Conservation (phyloP, 805 yeast species). For the Candida xyloterini region DNA sequence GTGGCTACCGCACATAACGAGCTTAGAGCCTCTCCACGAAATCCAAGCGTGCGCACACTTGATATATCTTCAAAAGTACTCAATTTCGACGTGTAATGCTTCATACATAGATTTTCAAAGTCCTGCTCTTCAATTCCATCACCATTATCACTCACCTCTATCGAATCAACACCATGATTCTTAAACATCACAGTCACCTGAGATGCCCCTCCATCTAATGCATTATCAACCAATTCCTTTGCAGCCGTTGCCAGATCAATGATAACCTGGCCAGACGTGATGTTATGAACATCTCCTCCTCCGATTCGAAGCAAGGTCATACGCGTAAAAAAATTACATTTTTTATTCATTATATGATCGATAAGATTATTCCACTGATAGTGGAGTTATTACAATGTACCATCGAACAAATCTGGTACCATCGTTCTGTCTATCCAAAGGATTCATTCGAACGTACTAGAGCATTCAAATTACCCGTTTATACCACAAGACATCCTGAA, state of each 20-base stretch:
- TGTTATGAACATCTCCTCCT: slow-evolving; percentile 57
- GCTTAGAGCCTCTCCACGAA: slow-evolving; percentile 79
- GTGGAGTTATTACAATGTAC: slow-evolving; percentile 50
- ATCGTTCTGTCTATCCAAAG: slow-evolving; percentile 50
- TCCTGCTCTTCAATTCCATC: slow-evolving; percentile 56
- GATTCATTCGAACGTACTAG: slow-evolving; percentile 44
- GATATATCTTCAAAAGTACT: slow-evolving; percentile 51
- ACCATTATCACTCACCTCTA: slow-evolving; percentile 72
- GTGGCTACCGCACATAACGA: slow-evolving; percentile 59
- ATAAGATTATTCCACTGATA: slow-evolving; percentile 32
- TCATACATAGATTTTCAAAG: slow-evolving; percentile 51
- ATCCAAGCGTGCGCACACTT: slow-evolving; percentile 58
- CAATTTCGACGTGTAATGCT: slow-evolving; percentile 69
- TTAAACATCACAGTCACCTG: slow-evolving; percentile 65
- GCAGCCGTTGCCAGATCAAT: slow-evolving; percentile 72
- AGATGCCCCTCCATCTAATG: slow-evolving; percentile 74
- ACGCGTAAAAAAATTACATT: slow-evolving; percentile 7
- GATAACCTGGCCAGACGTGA: slow-evolving; percentile 93
- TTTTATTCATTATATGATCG: slow-evolving; percentile 7
- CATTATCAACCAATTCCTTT: slow-evolving; percentile 84
- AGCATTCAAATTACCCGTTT: slow-evolving; percentile 42
- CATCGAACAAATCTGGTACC: slow-evolving; percentile 53
- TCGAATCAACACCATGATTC: slow-evolving; percentile 68
- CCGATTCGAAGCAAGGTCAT: slow-evolving; percentile 40
- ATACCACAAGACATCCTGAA: slow-evolving; percentile 45